Conservation (phyloP, 176 grass and related monocot species). For the Carex kokanica region DNA sequence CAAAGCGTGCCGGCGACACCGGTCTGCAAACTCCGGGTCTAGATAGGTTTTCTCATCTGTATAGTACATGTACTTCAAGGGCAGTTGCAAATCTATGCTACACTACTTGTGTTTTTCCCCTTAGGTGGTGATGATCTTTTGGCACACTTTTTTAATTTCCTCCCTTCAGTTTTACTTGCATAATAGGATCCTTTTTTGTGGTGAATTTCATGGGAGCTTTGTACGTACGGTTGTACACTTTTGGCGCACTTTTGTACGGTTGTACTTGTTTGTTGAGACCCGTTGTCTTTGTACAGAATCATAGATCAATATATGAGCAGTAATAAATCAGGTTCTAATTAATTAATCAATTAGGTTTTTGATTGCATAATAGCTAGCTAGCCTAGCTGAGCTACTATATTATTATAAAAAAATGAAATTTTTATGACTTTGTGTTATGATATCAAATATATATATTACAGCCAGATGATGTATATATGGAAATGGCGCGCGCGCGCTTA, state of each 20-base stretch:
- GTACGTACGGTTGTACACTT: neutral
- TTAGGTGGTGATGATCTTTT: neutral
- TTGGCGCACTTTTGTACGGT: too few species aligned
- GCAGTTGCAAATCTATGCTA: neutral
- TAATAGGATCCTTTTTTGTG: neutral
- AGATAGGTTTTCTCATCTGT: neutral
- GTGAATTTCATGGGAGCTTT: slow-evolving; percentile 1
- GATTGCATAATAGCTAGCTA: neutral
- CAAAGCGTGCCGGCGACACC: slow-evolving; percentile 51
- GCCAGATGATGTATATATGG: neutral
- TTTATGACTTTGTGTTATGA: neutral
- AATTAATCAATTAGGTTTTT: neutral
- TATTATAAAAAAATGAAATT: neutral
- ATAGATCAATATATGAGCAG: neutral
- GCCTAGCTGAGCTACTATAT: too few species aligned
- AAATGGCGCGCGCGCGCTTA: neutral
- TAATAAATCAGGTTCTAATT: neutral
- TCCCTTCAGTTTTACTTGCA: neutral
- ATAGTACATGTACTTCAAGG: neutral
- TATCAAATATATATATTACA: neutral
- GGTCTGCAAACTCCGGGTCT: slow-evolving; percentile 10
- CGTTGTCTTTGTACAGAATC: neutral
- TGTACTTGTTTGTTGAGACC: slow-evolving; percentile 7
- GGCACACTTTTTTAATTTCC: neutral
- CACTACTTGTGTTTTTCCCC: neutral